Conservation (phyloP, 2,329 filamentous ascomycete genomes). For the Ophiobolus disseminans region DNA sequence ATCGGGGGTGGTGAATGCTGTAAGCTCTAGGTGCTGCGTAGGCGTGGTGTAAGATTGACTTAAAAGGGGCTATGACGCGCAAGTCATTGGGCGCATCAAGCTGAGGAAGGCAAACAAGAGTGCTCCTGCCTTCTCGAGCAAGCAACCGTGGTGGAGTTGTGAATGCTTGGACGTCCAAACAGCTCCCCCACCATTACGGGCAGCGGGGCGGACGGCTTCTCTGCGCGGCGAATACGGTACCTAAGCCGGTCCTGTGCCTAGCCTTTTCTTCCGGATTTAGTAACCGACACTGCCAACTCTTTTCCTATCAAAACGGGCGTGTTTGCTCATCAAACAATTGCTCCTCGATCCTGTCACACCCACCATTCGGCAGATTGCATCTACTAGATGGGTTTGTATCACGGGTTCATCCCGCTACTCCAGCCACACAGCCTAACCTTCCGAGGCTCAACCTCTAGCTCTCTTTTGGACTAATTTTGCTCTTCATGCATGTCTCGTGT, state of each 20-base stretch:
- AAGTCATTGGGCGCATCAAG: background rate
- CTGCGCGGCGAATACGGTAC: constrained; percentile 7
- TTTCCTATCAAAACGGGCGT: background rate
- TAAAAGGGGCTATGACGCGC: background rate
- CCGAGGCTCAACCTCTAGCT: background rate
- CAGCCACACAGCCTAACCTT: background rate
- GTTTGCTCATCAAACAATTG: background rate
- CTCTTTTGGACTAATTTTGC: background rate
- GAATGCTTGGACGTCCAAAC: constrained; percentile 14
- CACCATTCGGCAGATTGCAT: background rate
- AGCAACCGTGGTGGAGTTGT: constrained; percentile 22
- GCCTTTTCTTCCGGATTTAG: background rate
- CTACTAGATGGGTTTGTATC: constrained; percentile 5
- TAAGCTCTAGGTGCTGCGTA: constrained; percentile 11
- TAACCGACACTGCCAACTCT: background rate
- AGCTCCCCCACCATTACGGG: constrained; percentile 20
- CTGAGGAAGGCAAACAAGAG: background rate
- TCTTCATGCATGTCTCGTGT: background rate
- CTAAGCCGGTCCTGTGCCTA: constrained; percentile 12
- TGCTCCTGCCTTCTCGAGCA: constrained; percentile 6
- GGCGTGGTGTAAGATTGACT: constrained; percentile 10
- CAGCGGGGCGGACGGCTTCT: constrained; percentile 14
- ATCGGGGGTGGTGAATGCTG: constrained; percentile 22
- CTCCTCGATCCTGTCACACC: constrained; percentile 4
- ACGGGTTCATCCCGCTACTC: constrained; percentile 15